A percentile compares a stretch with the other conserved stretches of the same genome.
These are phyloP conservation scores for Ormosia emarginata DNA, from an alignment of 306 rosid genomes.

Conservation along the genomic window DNA sequence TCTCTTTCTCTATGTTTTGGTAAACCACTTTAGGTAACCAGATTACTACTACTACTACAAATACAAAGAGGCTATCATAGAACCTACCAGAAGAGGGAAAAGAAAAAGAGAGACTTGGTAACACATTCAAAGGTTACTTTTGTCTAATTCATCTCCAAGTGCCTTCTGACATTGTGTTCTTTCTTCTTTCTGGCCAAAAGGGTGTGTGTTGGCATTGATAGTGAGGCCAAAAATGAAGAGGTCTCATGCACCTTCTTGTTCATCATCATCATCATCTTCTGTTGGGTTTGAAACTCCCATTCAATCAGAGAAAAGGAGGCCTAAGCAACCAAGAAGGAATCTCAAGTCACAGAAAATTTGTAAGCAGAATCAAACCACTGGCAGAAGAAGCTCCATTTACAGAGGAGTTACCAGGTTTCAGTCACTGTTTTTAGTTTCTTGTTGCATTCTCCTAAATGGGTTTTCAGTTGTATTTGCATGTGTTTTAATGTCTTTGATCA, in stretches of 20 bases:
- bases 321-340: slow-evolving; percentile 35
- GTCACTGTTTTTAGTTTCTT: neutral
- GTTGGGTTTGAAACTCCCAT: slow-evolving; percentile 12
- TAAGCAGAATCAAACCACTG: slow-evolving; percentile 17
- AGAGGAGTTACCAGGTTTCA: slow-evolving; percentile 89
- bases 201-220: neutral
- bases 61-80: slow-evolving; percentile 15
- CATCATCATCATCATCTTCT: slow-evolving; percentile 50
- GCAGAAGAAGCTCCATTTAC: slow-evolving; percentile 79
- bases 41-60: slow-evolving; percentile 20
- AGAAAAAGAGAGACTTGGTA: neutral
- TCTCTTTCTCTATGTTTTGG: slow-evolving; percentile 49
- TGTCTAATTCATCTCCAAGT: neutral
- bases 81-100: slow-evolving; percentile 2
- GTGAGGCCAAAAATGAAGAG: slow-evolving; percentile 55
- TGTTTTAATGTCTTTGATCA: neutral
- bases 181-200: neutral
- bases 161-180: slow-evolving; percentile 5
- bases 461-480: neutral
- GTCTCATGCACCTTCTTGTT: slow-evolving; percentile 45
- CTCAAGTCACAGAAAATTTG: slow-evolving; percentile 28
- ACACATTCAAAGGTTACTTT: neutral
- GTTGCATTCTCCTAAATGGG: neutral
- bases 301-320: slow-evolving; percentile 23
- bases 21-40: slow-evolving; percentile 81